phyloP scores from a whole-genome alignment of 108 stramenopile genomes.

The Skeletonema menzelii region DNA sequence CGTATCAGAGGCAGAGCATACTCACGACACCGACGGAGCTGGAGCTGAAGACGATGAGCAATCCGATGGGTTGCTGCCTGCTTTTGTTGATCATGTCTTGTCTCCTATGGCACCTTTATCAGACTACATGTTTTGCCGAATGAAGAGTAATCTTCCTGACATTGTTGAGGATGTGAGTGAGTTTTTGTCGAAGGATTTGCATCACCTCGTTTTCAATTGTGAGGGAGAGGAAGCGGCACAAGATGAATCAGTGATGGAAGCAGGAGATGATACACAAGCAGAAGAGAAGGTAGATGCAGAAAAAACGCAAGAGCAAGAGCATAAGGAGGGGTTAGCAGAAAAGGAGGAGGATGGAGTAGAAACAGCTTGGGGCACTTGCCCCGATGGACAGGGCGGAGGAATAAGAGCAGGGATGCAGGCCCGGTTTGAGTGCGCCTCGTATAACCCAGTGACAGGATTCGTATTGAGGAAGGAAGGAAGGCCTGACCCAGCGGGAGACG shows the following conservation, averaged over 20 bases:
- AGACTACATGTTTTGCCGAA: background rate
- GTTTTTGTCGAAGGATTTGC: background rate
- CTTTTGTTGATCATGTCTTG: background rate
- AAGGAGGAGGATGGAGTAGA: too few relatives aligned
- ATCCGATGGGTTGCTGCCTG: background rate
- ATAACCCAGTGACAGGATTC: background rate
- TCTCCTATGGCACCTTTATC: background rate
- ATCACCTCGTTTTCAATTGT: background rate
- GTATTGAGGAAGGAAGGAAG: background rate
- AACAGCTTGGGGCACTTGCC: too few relatives aligned
- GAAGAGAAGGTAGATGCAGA: too few relatives aligned
- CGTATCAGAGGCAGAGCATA: too few relatives aligned
- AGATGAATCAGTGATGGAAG: background rate
- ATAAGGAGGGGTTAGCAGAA: too few relatives aligned
- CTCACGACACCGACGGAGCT: background rate
- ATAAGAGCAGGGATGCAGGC: background rate
- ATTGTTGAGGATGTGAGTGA: background rate
- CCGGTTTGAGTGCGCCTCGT: background rate
- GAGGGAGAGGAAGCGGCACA: background rate
- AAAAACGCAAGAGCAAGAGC: too few relatives aligned
- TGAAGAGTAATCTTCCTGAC: background rate
- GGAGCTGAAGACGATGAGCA: too few relatives aligned
- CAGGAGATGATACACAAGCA: background rate
- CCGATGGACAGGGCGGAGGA: too few relatives aligned
- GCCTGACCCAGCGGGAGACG: background rate